phyloP scores from a whole-genome alignment of 768 basidiomycete genomes.

The Auricularia sp. region DNA sequence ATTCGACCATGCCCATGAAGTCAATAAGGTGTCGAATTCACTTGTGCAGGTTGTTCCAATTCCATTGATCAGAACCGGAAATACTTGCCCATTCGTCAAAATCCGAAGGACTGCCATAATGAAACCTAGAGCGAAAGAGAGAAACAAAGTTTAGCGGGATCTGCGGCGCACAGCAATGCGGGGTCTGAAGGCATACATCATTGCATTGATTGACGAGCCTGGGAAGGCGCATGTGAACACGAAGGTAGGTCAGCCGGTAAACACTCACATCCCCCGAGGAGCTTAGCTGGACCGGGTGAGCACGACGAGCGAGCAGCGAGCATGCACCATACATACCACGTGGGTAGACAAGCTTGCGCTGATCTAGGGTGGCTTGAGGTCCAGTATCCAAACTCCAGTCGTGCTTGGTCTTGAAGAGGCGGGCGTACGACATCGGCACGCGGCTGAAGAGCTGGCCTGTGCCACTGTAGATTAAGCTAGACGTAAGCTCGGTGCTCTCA shows the following conservation, averaged over 20 bases:
- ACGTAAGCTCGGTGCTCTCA: background rate
- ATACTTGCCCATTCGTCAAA: conserved; percentile 12
- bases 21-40: background rate
- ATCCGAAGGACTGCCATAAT: conserved; percentile 9
- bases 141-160: too few species aligned
- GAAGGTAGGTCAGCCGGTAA: background rate
- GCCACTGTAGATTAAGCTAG: background rate
- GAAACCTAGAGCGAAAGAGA: conserved; percentile 3
- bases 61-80: conserved; percentile 9
- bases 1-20: background rate
- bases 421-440: conserved; percentile 1
- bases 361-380: conserved; percentile 2
- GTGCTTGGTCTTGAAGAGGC: conserved; percentile 1
- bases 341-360: conserved; percentile 4
- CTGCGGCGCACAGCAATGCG: background rate
- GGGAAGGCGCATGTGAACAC: background rate
- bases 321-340: conserved; percentile 1
- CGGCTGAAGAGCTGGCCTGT: background rate
- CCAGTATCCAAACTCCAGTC: conserved; percentile 4
- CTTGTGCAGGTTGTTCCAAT: conserved; percentile 6
- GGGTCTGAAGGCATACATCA: conserved; percentile 4
- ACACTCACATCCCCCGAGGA: conserved; percentile 9
- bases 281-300: conserved; percentile 1
- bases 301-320: background rate
- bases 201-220: conserved; percentile 9